These are phyloP conservation scores for Cryphonectria radicalis DNA, from an alignment of 2,329 filamentous ascomycete species.

Conservation along the genomic window DNA sequence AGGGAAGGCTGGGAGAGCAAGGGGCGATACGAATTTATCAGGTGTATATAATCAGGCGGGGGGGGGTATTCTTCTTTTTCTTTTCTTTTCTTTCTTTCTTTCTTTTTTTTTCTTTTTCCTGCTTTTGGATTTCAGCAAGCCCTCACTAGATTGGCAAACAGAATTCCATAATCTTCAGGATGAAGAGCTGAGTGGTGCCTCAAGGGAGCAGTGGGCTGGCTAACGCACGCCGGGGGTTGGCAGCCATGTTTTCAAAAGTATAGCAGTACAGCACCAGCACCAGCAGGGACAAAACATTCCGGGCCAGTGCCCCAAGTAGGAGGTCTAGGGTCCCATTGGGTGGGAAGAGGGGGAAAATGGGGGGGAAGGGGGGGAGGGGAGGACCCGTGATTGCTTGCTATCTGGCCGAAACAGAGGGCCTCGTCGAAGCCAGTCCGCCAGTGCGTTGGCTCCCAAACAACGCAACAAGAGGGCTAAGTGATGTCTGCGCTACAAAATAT, in stretches of 20 bases:
- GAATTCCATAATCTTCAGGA: too few relatives aligned
- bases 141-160: neutral
- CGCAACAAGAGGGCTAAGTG: neutral
- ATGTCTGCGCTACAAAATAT: neutral
- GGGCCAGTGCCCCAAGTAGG: neutral
- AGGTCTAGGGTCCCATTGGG: neutral
- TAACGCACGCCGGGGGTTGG: neutral
- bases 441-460: neutral
- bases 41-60: neutral
- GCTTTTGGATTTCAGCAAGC: neutral
- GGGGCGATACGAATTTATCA: too few relatives aligned
- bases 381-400: neutral
- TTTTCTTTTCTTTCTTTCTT: neutral
- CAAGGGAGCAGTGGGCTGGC: neutral
- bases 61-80: neutral
- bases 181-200: neutral
- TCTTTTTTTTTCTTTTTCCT: neutral
- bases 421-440: neutral
- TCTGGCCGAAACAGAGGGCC: neutral
- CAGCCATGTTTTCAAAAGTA: neutral
- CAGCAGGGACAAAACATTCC: neutral
- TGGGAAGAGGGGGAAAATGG: neutral
- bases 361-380: neutral
- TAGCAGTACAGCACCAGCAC: neutral
- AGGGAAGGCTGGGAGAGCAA: neutral